Evolutionary conservation across 345 rosid species (phyloP).

Genomic region (Salix dunnii): DNA sequence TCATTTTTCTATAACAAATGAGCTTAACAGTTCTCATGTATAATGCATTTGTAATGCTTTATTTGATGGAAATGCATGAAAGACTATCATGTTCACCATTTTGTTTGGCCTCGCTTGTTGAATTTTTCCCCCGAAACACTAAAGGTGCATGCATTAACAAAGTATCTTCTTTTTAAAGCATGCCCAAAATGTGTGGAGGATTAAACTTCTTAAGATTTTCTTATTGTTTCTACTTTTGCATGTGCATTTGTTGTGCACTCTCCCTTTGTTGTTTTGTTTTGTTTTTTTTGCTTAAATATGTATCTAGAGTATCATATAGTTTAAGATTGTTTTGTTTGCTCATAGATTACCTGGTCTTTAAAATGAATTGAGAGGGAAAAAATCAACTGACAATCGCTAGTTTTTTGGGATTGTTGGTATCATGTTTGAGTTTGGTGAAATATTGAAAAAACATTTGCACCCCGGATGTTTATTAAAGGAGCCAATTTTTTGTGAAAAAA

Average conservation of each 20-base stretch:
- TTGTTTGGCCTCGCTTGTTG: background rate
- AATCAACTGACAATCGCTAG: background rate
- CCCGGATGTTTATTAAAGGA: background rate
- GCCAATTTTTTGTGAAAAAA: too few relatives aligned
- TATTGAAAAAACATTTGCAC: background rate
- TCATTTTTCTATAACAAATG: background rate
- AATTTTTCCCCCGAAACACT: background rate
- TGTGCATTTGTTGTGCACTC: too few relatives aligned
- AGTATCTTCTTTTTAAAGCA: background rate
- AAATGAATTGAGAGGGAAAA: background rate
- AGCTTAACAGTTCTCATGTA: background rate
- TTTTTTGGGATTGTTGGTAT: background rate
- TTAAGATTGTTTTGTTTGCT: background rate
- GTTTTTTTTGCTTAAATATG: too few relatives aligned
- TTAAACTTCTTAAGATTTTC: too few relatives aligned
- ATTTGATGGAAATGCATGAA: background rate
- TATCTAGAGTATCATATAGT: background rate
- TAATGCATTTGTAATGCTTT: background rate
- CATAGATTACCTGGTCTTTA: background rate
- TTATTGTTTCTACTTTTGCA: too few relatives aligned
- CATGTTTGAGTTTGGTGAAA: background rate
- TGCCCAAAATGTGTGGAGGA: background rate
- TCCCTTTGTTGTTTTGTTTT: too few relatives aligned
- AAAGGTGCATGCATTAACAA: background rate
- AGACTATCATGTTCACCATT: background rate